A percentile compares a stretch with the other conserved stretches of the same genome.
These are phyloP conservation scores for Fusarium anguioides DNA, from an alignment of 2,329 filamentous ascomycete species.

Conservation along the genomic window DNA sequence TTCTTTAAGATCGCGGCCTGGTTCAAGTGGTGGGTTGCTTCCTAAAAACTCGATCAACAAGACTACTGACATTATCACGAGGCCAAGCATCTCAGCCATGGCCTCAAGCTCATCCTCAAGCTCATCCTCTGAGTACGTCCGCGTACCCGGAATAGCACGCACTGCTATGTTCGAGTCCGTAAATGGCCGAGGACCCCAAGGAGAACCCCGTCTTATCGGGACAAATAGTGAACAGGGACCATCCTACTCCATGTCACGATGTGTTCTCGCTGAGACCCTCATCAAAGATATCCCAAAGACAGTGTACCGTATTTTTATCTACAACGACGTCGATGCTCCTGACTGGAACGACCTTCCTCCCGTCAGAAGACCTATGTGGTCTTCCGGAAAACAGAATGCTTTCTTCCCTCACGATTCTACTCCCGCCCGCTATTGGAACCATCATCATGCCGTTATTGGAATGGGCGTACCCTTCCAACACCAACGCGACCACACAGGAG, in stretches of 20 bases:
- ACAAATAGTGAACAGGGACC: background rate
- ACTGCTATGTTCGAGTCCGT: background rate
- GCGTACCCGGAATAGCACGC: background rate
- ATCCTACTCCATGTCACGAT: background rate
- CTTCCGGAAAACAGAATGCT: conserved; percentile 8
- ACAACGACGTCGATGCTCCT: conserved; percentile 10
- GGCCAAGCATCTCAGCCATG: background rate
- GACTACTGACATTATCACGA: background rate
- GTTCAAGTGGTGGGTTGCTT: background rate
- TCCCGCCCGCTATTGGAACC: background rate
- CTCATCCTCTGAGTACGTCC: too few species aligned
- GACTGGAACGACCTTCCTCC: background rate
- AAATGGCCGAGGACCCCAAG: background rate
- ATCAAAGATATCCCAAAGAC: conserved; percentile 21
- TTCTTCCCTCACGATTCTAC: conserved; percentile 12
- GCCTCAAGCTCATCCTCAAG: background rate
- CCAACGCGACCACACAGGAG: background rate
- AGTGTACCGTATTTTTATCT: conserved; percentile 16
- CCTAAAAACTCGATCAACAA: background rate
- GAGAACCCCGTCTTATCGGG: background rate
- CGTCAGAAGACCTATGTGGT: conserved; percentile 11
- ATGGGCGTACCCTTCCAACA: background rate
- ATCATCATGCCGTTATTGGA: conserved; percentile 21
- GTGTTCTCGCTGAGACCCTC: conserved; percentile 17
- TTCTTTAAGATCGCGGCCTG: background rate